phyloP scores from a whole-genome alignment of 2,329 filamentous ascomycete genomes.

The Paecilomyces sp. region DNA sequence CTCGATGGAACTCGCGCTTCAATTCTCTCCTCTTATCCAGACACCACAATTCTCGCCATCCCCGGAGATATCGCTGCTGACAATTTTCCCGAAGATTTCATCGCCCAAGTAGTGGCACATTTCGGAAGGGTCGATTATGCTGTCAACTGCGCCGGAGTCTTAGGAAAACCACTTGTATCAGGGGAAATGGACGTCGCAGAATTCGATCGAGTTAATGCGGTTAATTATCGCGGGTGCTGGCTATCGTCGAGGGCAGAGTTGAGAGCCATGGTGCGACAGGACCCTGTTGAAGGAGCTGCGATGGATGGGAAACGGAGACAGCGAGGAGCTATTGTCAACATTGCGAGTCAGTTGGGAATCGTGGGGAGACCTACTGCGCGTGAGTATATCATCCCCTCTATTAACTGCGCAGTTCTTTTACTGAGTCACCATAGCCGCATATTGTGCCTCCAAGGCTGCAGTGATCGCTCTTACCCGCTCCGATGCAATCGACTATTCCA shows the following conservation, averaged over 20 bases:
- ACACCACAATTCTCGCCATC: slow-evolving; percentile 35
- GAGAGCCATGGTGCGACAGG: slow-evolving; percentile 40
- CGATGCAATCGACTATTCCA: slow-evolving; percentile 51
- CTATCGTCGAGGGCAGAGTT: slow-evolving; percentile 40
- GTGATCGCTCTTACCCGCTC: slow-evolving; percentile 52
- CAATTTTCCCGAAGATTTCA: slow-evolving; percentile 35
- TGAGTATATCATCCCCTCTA: slow-evolving; percentile 17
- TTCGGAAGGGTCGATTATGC: slow-evolving; percentile 52
- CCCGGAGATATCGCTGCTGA: slow-evolving; percentile 42
- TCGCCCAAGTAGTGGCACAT: slow-evolving; percentile 34
- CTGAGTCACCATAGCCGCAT: slow-evolving; percentile 37
- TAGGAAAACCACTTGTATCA: neutral
- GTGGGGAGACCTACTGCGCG: slow-evolving; percentile 40
- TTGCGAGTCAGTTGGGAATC: slow-evolving; percentile 48
- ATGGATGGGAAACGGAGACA: slow-evolving; percentile 33
- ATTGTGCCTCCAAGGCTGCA: slow-evolving; percentile 53
- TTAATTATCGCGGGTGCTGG: slow-evolving; percentile 51
- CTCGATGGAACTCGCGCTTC: slow-evolving; percentile 22
- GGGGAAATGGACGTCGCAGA: slow-evolving; percentile 39
- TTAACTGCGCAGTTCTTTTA: neutral
- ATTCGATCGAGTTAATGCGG: slow-evolving; percentile 48
- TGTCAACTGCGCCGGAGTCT: slow-evolving; percentile 50
- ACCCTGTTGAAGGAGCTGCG: slow-evolving; percentile 27
- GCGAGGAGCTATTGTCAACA: slow-evolving; percentile 45
- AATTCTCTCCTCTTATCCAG: slow-evolving; percentile 31